Percentiles rank a stretch among this genome's conserved stretches.
Evolutionary conservation across 768 basidiomycete genomes (phyloP).

Genomic region (Roridomyces roridus): DNA sequence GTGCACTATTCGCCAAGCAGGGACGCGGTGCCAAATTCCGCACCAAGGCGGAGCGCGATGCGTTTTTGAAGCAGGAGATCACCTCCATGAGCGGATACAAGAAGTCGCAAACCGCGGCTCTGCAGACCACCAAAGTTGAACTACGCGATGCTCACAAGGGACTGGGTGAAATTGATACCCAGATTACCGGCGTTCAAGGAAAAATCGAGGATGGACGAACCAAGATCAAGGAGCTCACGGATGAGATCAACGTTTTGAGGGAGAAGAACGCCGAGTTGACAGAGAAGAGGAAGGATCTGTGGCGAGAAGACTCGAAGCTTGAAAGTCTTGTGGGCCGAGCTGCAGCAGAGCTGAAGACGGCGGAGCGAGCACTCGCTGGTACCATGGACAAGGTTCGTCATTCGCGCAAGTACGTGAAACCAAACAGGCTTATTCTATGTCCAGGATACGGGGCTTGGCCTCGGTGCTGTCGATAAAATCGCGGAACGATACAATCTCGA

Average conservation of each 20-base stretch:
- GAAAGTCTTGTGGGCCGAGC: constrained; percentile 79
- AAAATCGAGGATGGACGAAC: constrained; percentile 71
- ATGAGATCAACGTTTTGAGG: constrained; percentile 65
- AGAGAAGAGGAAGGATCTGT: constrained; percentile 89
- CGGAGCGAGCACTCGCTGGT: constrained; percentile 78
- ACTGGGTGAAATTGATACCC: constrained; percentile 61
- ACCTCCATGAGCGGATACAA: constrained; percentile 68
- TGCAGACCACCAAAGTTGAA: constrained; percentile 60
- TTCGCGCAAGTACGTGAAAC: background rate
- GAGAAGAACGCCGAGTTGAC: constrained; percentile 70
- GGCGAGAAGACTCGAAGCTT: constrained; percentile 94
- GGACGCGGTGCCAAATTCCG: constrained; percentile 87
- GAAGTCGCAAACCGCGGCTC: constrained; percentile 56
- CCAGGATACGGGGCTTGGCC: constrained; percentile 90
- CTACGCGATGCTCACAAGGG: constrained; percentile 53
- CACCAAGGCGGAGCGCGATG: constrained; percentile 83
- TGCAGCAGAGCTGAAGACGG: constrained; percentile 77
- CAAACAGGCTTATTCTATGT: background rate
- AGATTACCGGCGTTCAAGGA: constrained; percentile 60
- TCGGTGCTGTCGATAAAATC: constrained; percentile 86
- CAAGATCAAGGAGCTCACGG: constrained; percentile 60
- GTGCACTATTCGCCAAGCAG: constrained; percentile 86
- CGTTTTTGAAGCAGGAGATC: constrained; percentile 83
- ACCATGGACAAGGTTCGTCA: constrained; percentile 94
- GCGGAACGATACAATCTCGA: constrained; percentile 74